Base-by-base conservation (phyloP, 1,284 basidiomycete species). In the Stygiomarasmius scandens region DNA sequence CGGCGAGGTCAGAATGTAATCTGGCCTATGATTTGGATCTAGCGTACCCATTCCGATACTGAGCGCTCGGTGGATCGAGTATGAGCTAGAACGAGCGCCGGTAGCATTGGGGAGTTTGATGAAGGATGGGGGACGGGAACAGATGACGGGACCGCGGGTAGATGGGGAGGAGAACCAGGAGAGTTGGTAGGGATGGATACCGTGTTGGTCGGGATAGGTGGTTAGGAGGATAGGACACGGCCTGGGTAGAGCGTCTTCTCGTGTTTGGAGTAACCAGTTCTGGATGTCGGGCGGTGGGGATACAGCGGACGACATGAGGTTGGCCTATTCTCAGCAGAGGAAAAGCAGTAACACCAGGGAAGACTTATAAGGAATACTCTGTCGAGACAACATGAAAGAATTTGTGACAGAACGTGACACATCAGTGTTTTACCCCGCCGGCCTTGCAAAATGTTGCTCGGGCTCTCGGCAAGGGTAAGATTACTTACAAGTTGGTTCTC, bases 41-140 rank as follows among this genome's bases (percentile, higher is more conserved):
- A 98, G 86, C 24, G 93, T 85, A 52, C 93, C 93, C 84, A 95
- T 91, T 1, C 93, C 94, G 66, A 96, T 93, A 10, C 92, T 86
- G 12, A 98, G 82, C 0, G 96, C 93, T 47, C 94, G 87, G 74
- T 98, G 98, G 74, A 97, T 93, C 11, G 92, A 95, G 74, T 98
- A 98, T 1, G 90, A 92, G 16, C 95, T 95, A 0, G 89, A 90
- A 70, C 97, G 95, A 0, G 96, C 95, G 14, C 96, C 95, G 69
- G 98, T 85, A 11, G 96, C 91, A 72, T 98, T 98, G 57, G 96
- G 89, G 58, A 88, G 82, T 72, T 95, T 95, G 75, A 98, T 90
- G 52, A 89, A 89, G 34, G 84, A 82, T 0, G 89, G 85, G 48
- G 95, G 89, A 32, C 96, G 88, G 1, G 92, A 95, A 65, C 93